Percentiles rank a stretch among this genome's conserved stretches.
These are phyloP conservation scores for Ganoderma meredithae DNA, from an alignment of 1,284 basidiomycete species.

Conservation along the genomic window DNA sequence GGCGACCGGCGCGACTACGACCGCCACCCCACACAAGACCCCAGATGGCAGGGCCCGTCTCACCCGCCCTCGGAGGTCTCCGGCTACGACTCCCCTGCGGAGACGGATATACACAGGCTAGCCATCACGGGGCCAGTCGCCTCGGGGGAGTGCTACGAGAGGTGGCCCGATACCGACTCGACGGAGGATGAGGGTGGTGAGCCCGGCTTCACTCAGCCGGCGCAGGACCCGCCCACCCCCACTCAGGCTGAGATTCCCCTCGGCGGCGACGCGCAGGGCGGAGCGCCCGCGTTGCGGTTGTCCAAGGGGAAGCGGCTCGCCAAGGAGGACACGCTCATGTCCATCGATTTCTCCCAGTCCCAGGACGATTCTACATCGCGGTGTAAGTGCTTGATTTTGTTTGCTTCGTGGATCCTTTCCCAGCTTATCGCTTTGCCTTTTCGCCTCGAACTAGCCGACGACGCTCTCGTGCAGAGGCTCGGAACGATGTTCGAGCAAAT, in stretches of 20 bases:
- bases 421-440: not conserved
- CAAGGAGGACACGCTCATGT: conserved; percentile 16
- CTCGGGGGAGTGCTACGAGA: not conserved
- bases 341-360: conserved; percentile 1
- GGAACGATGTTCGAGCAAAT: conserved; percentile 1
- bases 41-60: not conserved
- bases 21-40: not conserved
- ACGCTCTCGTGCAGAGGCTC: not conserved
- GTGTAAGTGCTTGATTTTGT: not conserved
- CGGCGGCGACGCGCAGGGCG: no score
- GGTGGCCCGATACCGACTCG: not conserved
- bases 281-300: not conserved
- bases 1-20: not conserved
- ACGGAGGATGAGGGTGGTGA: not conserved
- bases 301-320: not conserved
- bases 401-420: not conserved
- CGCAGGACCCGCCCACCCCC: not conserved
- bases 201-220: conserved; percentile 2
- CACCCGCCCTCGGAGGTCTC: not conserved
- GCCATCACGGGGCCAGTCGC: not conserved
- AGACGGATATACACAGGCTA: not conserved
- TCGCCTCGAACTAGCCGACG: not conserved
- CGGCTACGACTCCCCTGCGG: not conserved
- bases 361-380: not conserved
- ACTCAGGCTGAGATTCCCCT: not conserved